Evolutionary conservation across 2,329 filamentous ascomycete species (phyloP), one percentile per base, ranked within the genome.

Genomic region (Keithomyces neogunnii): DNA sequence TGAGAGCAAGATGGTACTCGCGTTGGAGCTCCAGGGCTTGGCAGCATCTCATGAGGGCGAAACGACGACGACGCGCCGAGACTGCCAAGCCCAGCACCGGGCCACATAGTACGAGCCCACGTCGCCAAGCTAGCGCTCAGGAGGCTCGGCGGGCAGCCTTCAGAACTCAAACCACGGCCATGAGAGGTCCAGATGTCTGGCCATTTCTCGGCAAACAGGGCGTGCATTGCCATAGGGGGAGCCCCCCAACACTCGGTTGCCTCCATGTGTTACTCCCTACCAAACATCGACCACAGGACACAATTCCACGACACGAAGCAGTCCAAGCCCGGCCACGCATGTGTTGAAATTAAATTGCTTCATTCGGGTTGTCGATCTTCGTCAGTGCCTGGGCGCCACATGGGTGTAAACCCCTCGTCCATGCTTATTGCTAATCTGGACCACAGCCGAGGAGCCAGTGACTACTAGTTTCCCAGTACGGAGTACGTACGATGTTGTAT

Each of bases 1-100:
- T 30, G 46, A 36, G 33, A 28, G 42, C 26, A 42, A 4, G 44
- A 29, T 32, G 46, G 31, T 32, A 46, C 50, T 44, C 26, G 52
- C 42, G 32, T 47, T 53, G 52, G 50, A 56, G 44, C 49, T 51
- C 30, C 50, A 45, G 51, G 56, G 53, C 56, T 58, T 58, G 56
- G 56, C 56, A 49, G 51, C 49, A 47, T 53, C 50, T 45, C 50
- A 38, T 45, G 36, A 48, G 32, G 45, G 46, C 52, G 45, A 53
- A 45, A 48, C 39, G 45, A 51, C 47, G 47, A 48, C 51, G 49
- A 55, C 50, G 54, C 56, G 54, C 56, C 56, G 51, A 57, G 56
- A 54, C 56, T 51, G 56, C 56, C 56, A 58, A 58, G 56, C 48
- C 56, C 50, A 48, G 45, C 49, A 26, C 47, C 45, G 48, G 50